Evolutionary conservation across 176 grass and related monocot species (phyloP).

Genomic region (Eleusine coracana): DNA sequence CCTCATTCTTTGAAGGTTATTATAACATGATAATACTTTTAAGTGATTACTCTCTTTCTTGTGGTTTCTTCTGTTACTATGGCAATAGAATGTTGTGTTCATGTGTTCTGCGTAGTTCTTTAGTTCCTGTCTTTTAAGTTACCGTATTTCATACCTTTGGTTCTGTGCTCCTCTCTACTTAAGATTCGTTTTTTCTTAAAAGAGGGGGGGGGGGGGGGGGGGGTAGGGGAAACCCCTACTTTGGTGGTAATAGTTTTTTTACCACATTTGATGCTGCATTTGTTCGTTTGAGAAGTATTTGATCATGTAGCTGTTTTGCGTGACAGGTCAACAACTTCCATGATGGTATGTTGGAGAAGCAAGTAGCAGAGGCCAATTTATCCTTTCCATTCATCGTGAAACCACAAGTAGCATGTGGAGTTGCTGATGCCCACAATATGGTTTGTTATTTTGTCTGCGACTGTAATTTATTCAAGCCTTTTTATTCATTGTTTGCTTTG

Average conservation of each 20-base stretch:
- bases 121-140: not conserved
- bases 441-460: slow-evolving; percentile 13
- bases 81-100: not conserved
- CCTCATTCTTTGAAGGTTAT: slow-evolving; percentile 80
- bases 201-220: too few species aligned
- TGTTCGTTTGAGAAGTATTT: slow-evolving; percentile 20
- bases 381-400: slow-evolving; percentile 92
- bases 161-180: too few species aligned
- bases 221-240: too few species aligned
- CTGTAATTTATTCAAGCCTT: not conserved
- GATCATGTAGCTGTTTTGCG: slow-evolving; percentile 24
- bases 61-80: not conserved
- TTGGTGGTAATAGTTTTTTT: too few species aligned
- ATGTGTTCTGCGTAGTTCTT: not conserved
- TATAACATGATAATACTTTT: slow-evolving; percentile 35
- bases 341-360: slow-evolving; percentile 56
- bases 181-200: too few species aligned
- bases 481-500: not conserved
- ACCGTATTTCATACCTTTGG: not conserved
- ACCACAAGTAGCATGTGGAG: slow-evolving; percentile 95
- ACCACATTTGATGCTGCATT: not conserved
- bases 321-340: slow-evolving; percentile 64
- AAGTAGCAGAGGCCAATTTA: slow-evolving; percentile 67
- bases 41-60: not conserved
- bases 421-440: slow-evolving; percentile 96